These are phyloP conservation scores for Pseudohyphozyma bogoriensis DNA, from an alignment of 768 basidiomycete genomes.

Conservation along the genomic window DNA sequence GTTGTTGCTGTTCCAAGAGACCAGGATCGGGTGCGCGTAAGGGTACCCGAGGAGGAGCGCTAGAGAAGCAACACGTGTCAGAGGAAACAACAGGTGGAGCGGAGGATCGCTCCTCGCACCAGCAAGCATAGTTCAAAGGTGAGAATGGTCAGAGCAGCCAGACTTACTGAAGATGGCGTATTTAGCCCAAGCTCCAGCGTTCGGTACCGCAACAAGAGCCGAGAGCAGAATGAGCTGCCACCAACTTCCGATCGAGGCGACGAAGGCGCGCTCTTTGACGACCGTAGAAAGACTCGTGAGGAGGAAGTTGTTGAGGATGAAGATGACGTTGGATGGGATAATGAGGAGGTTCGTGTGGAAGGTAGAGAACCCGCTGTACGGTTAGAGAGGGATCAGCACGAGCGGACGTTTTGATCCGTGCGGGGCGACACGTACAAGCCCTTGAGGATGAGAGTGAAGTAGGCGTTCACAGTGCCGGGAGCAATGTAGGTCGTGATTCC, in stretches of 20 bases:
- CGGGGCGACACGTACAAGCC: background rate
- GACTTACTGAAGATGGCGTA: conserved; percentile 30
- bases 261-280: conserved; percentile 28
- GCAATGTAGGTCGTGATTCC: conserved; percentile 26
- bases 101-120: background rate
- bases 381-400: background rate
- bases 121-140: background rate
- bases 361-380: conserved; percentile 35
- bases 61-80: too few species aligned
- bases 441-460: background rate
- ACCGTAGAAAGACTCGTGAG: conserved; percentile 28
- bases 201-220: conserved; percentile 31
- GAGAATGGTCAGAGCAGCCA: too few species aligned
- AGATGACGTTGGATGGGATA: conserved; percentile 34
- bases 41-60: conserved; percentile 34
- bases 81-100: background rate
- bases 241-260: conserved; percentile 24
- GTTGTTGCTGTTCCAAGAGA: conserved; percentile 36
- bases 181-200: conserved; percentile 33
- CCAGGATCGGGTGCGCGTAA: conserved; percentile 33
- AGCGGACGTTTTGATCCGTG: background rate
- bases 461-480: background rate
- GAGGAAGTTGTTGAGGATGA: conserved; percentile 33
- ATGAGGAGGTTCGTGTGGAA: conserved; percentile 36
- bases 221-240: conserved; percentile 30